Percentiles rank a stretch among this genome's conserved stretches.
Conservation (phyloP, 2,329 filamentous ascomycete genomes). For the Cladosporium sp. region DNA sequence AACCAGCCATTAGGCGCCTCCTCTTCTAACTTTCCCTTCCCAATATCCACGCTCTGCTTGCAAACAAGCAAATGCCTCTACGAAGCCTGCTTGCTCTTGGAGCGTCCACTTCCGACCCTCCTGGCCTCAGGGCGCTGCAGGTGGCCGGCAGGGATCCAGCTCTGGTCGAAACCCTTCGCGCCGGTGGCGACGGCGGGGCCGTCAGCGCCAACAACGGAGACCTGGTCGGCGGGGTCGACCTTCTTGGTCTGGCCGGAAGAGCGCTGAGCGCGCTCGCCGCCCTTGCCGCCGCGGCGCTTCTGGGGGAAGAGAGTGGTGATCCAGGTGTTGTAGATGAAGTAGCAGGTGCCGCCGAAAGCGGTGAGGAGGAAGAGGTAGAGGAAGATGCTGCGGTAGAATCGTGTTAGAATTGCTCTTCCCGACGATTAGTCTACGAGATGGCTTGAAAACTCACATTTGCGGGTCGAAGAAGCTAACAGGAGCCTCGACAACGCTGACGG, state of each 20-base stretch:
- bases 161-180: conserved; percentile 78
- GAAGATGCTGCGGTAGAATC: conserved; percentile 67
- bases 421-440: no score
- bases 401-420: not conserved
- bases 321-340: conserved; percentile 99
- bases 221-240: conserved; percentile 55
- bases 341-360: conserved; percentile 73
- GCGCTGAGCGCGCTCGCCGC: conserved; percentile 62
- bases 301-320: conserved; percentile 94
- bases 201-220: conserved; percentile 65
- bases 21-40: not conserved
- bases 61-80: not conserved
- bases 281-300: conserved; percentile 57
- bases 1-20: no score
- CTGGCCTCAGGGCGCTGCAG: conserved; percentile 76
- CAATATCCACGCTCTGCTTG: not conserved
- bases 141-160: conserved; percentile 89
- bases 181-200: conserved; percentile 65
- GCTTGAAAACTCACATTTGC: conserved; percentile 68
- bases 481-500: conserved; percentile 82
- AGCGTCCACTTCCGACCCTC: conserved; percentile 51
- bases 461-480: conserved; percentile 91
- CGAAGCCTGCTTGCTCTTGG: conserved; percentile 34
- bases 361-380: conserved; percentile 86
- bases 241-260: conserved; percentile 63